Base-by-base conservation (phyloP, 352 stramenopile genomes). In the Plasmopara halstedii region DNA sequence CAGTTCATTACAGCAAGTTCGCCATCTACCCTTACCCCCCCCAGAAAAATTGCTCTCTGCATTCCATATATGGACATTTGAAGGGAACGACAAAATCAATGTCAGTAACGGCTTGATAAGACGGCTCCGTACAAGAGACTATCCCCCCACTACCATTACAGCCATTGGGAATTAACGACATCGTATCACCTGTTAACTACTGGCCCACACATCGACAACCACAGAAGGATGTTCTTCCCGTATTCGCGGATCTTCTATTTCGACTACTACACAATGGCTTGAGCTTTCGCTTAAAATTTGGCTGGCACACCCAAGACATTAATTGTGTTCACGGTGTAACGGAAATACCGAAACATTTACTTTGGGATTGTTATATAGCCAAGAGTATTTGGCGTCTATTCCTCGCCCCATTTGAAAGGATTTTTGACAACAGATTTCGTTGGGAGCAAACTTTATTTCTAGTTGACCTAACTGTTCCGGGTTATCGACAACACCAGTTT, bases 211-310 rank as follows among this genome's bases (percentile, higher is more conserved):
- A 36, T 32, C 6, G 21, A 14, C 3, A 11, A 13, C 20, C 41
- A 8, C 18, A 42, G n/a, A 20, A 23, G 1, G 37, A 54, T 42
- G 21, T 29, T 43, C 6, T 54, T 2, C 32, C 47, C 1, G 20
- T 44, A 17, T 34, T 10, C 15, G 5, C 32, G 2, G 27, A 48
- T 17, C 42, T 55, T 13, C 9, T 49, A 0, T 55, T 45, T 21
- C 32, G 40, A 1, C 40, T 48, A 10, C 10, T 40, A 21, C 31
- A 55, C 15, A 45, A 55, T 20, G 32, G 23, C 2, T 44, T 23
- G 29, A 18, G 15, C 7, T 38, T 55, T 25, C 14, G 47, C 3
- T 49, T 34, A n/a, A 55, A 55, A 14, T 49, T 43, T 18, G 4
- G 32, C 1, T 49, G 40, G 39, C 40, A 34, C 13, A 31, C 27